Base-by-base conservation (phyloP, 371 early-diverging fungal genomes). In the Mucor sp. region DNA sequence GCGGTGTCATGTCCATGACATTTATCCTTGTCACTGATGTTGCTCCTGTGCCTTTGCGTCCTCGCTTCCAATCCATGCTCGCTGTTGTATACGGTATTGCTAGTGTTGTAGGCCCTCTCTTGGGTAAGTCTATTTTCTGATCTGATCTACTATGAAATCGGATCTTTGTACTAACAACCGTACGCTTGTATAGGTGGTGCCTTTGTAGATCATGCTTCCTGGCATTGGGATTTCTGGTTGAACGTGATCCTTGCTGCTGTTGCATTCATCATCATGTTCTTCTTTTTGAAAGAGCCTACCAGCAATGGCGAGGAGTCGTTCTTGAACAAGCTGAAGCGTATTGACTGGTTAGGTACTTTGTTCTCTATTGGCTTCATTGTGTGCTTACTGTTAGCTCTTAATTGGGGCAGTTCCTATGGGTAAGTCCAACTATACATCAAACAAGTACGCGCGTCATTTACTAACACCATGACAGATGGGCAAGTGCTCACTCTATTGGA, bases 21-120 rank as follows among this genome's bases (percentile, higher is more conserved):
- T 83, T 91, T 61, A 91, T 95, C 62, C 89, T 94, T 63, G 88
- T 95, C 56, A 85, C 94, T 2, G 97, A 96, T 61, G 75, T 95
- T 30, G 70, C 74, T 0, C 78, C 91, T 11, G 47, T 91, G 17
- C 73, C 83, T 12, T 85, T 93, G 25, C 85, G 94, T 0, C 90
- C 88, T 33, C 83, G 87, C 9, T 91, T 89, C 61, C 83, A 89
- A 67, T 79, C 87, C 3, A 74, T 86, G 37, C 74, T 89, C 27
- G 77, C 85, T 57, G 85, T 81, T 33, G 83, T 90, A 21, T 93
- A 89, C 74, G 91, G 90, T 21, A 60, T 92, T n/a, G 85, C 92
- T 0, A 86, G 87, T 33, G 90, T 90, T 0, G 74, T 90, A 12
- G 95, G 94, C 7, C 94, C 94, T 3, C 69, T 83, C 30, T 68